Evolutionary conservation across 148 eudicot species (phyloP).

Genomic region (Cornus kousa): DNA sequence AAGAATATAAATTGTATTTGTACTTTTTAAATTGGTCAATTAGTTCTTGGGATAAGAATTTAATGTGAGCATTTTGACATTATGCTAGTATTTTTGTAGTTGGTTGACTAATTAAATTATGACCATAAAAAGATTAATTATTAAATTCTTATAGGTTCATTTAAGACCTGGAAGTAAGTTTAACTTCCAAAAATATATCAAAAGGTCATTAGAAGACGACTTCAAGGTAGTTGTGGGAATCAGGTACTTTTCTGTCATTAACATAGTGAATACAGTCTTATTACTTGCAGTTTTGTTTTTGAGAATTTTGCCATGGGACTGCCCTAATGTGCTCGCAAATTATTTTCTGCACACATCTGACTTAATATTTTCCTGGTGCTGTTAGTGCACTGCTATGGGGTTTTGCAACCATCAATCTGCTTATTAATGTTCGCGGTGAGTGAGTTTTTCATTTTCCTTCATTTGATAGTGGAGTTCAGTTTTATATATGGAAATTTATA

Average conservation of each 20-base stretch:
- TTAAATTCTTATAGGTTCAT: slow-evolving; percentile 57
- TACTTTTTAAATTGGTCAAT: not conserved
- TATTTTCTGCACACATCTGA: not conserved
- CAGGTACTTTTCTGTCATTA: slow-evolving; percentile 39
- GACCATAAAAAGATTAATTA: not conserved
- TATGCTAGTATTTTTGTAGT: not conserved
- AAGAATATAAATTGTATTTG: not conserved
- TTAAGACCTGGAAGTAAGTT: slow-evolving; percentile 90
- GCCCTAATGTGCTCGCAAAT: not conserved
- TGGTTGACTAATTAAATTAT: not conserved
- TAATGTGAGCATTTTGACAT: not conserved
- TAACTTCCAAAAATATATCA: slow-evolving; percentile 91
- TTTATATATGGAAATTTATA: not conserved
- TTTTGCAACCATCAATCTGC: slow-evolving; percentile 65
- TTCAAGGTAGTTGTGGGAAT: slow-evolving; percentile 93
- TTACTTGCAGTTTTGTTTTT: not conserved
- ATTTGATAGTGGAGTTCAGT: not conserved
- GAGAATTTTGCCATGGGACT: not conserved
- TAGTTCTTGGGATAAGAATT: not conserved
- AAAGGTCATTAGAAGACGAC: slow-evolving; percentile 96
- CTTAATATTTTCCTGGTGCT: not conserved
- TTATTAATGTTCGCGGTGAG: slow-evolving; percentile 71
- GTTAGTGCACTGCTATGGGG: slow-evolving; percentile 83
- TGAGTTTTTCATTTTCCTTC: not conserved
- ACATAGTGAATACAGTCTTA: not conserved